Conservation (phyloP, 1,284 basidiomycete species). For the Sanghuangporus sanghuang region DNA sequence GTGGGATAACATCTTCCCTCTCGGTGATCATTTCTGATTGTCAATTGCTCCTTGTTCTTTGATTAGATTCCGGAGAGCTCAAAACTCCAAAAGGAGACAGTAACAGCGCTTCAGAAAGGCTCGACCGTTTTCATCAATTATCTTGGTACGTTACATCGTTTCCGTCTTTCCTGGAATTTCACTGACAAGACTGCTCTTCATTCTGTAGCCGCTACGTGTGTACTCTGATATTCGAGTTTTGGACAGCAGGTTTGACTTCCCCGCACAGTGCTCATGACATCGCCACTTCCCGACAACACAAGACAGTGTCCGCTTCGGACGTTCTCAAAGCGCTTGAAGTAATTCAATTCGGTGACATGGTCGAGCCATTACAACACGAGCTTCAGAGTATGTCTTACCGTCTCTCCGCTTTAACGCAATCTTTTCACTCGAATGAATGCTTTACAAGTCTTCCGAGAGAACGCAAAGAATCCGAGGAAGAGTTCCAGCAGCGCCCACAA, state of each 20-base stretch:
- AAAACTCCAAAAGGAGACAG: constrained; percentile 84
- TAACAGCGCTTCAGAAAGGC: constrained; percentile 75
- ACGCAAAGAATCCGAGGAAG: constrained; percentile 48
- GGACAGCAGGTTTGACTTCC: neutral
- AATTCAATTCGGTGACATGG: constrained; percentile 75
- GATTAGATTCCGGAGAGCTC: constrained; percentile 75
- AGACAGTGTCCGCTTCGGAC: constrained; percentile 83
- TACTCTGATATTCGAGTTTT: neutral
- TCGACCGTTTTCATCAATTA: constrained; percentile 92
- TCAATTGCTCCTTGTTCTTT: neutral
- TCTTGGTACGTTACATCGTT: constrained; percentile 51
- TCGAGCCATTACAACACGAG: constrained; percentile 64
- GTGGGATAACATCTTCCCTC: constrained; percentile 40
- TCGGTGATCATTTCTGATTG: neutral
- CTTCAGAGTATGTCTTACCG: constrained; percentile 51
- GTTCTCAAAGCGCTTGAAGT: constrained; percentile 82
- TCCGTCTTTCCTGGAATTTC: neutral
- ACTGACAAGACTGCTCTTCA: neutral
- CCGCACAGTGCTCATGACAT: constrained; percentile 75
- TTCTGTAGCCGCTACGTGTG: neutral
- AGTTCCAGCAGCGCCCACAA: constrained; percentile 24
- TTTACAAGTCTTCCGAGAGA: constrained; percentile 52
- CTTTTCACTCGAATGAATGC: neutral
- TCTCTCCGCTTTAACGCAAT: neutral
- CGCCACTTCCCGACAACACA: constrained; percentile 79